A percentile compares a stretch with the other conserved stretches of the same genome.
These are phyloP conservation scores for Zizania latifolia DNA, from an alignment of 176 grass and related monocot species.

Conservation along the genomic window DNA sequence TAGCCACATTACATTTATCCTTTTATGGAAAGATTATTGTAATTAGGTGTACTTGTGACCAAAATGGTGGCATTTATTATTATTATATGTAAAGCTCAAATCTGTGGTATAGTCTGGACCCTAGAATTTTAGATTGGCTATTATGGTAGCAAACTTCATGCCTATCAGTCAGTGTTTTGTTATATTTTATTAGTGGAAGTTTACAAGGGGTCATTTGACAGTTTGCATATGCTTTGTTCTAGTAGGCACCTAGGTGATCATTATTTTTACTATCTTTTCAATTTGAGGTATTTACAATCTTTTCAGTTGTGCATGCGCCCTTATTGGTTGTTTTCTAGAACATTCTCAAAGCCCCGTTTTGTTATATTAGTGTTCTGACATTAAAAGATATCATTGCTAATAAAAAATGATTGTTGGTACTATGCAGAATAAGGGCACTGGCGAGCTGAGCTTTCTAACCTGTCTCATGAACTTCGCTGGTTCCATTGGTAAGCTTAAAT, in stretches of 20 bases:
- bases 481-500: slow-evolving; percentile 60
- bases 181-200: neutral
- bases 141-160: neutral
- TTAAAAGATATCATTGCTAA: slow-evolving; percentile 14
- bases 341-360: neutral
- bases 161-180: neutral
- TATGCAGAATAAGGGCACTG: slow-evolving; percentile 92
- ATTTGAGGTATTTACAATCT: neutral
- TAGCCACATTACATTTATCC: neutral
- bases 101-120: neutral
- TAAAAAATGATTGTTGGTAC: slow-evolving; percentile 8
- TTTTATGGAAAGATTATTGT: slow-evolving; percentile 7
- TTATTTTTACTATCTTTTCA: neutral
- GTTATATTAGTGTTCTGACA: neutral
- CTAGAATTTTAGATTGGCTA: neutral
- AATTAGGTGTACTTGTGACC: neutral
- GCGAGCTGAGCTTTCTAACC: slow-evolving; percentile 82
- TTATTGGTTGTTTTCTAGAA: neutral
- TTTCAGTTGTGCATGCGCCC: too few species aligned
- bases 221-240: neutral
- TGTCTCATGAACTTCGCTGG: slow-evolving; percentile 95
- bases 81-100: too few species aligned
- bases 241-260: neutral
- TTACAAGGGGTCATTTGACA: neutral
- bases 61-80: neutral